Evolutionary conservation across 768 basidiomycete genomes (phyloP), one percentile per base, ranked within the genome.

Genomic region (Podaxis mareebaensis): DNA sequence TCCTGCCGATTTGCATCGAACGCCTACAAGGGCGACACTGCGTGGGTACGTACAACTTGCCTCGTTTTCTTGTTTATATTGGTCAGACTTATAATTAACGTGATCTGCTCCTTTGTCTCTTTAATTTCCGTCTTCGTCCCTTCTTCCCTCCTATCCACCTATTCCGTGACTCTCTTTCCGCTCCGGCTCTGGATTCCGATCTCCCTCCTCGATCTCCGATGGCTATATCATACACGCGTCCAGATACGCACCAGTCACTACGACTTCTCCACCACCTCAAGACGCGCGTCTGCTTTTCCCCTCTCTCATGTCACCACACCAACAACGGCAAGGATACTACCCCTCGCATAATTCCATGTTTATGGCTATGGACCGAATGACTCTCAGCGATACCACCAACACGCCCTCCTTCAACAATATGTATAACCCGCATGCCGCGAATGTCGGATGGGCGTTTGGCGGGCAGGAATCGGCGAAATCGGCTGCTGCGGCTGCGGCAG

Each of bases 291-390:
- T 88, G 59, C 80, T 80, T 38, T 91, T 90, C 68, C 90, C 91
- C 1, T 78, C 84, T 15, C 82, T 93, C 38, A 93, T 93, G 92
- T 86, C 88, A 1, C 83, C 84, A 61, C 92, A 93, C 63, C 92
- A 93, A 73, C 82, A 85, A 61, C 81, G 76, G 56, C 92, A 93
- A 69, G 92, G 92, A 42, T 93, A 93, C 69, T 82, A 81, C 26
- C 91, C 91, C 0, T 92, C 90, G 4, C 73, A 88, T n/a, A 83
- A 84, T 60, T 91, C 90, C 24, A 92, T 91, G 89, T 92, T 91
- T 67, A 67, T 72, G 64, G 71, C 70, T 73, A 76, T 70, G 66
- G 63, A 69, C 63, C 71, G 66, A 72, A 74, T 46, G 74, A 77
- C 61, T 4, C 53, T 62, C 5, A 55, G 49, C 30, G 53, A 62